Evolutionary conservation across 768 basidiomycete genomes (phyloP), one percentile per base, ranked within the genome.

Genomic region (Mycena alexandri): DNA sequence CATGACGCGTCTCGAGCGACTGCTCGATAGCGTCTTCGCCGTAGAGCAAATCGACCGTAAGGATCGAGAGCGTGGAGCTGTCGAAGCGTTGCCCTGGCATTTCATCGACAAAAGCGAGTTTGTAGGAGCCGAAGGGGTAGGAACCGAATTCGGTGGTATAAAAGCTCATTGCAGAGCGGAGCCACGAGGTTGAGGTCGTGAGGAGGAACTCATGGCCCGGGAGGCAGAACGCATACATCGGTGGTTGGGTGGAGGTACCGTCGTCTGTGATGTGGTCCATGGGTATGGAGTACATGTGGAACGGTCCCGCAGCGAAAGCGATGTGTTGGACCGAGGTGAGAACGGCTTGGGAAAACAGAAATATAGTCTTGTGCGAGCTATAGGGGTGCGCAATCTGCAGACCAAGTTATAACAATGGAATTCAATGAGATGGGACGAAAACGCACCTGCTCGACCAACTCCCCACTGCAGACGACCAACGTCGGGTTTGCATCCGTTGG

Each of bases 241-340:
- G 85, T 24, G 90, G 89, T 75, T 90, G 92, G 12, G 86, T 84
- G 24, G 86, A 86, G 29, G 87, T 82, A 41, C 89, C 87, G 64
- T 91, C 91, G 60, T 91, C 90, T 1, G 83, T 76, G 46, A 82
- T 79, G 63, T 82, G 83, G 69, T 93, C 93, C 14, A 86, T 78
- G 42, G 90, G 87, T 54, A 94, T 89, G 13, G 88, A 81, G 72
- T 90, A 81, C 63, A 94, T 81, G 79, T 95, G 90, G 76, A 99
- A 99, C 5, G 97, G 96, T 2, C 98, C 98, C 12, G 94, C 95
- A 54, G 96, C 96, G 75, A 97, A 99, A 3, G 93, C 91, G 66
- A 99, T 90, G 75, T 99, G 98, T 76, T 99, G 98, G n/a, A 92
- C 94, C 22, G 96, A 96, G 0, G 96, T 96, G 24, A 92, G 86